Conservation (phyloP, 2,329 filamentous ascomycete species). For the Hypoxylon sp. region DNA sequence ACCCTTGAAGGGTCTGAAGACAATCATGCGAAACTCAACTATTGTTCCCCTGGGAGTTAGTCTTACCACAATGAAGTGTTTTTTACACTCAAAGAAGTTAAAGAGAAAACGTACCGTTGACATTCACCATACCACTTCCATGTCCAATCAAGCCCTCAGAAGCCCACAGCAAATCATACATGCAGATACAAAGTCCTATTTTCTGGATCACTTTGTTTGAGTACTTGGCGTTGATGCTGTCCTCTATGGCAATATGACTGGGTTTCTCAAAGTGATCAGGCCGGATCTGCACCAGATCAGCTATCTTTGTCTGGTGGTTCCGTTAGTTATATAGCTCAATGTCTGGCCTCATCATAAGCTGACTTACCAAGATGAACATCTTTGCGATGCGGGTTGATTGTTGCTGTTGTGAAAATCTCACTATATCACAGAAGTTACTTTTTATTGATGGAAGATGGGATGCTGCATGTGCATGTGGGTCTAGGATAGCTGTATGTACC, state of each 20-base stretch:
- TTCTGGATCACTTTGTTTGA: constrained; percentile 93
- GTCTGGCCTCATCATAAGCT: too few species aligned
- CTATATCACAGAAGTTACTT: background rate
- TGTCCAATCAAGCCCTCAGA: constrained; percentile 96
- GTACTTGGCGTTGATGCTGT: constrained; percentile 98
- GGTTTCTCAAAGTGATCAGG: constrained; percentile 90
- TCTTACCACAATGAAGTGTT: background rate
- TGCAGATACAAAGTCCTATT: constrained; percentile 91
- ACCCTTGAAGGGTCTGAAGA: constrained; percentile 96
- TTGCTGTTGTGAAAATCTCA: constrained; percentile 7
- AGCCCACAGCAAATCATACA: constrained; percentile 90
- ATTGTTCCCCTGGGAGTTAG: constrained; percentile 25
- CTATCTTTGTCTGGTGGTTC: constrained; percentile 82
- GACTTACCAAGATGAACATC: constrained; percentile 68
- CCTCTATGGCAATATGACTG: constrained; percentile 88
- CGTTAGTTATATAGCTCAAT: constrained; percentile 27
- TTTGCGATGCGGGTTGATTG: constrained; percentile 11
- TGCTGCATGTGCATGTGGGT: constrained; percentile 8
- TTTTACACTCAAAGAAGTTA: background rate
- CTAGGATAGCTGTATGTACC: background rate
- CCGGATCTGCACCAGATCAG: constrained; percentile 92
- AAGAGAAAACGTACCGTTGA: constrained; percentile 78
- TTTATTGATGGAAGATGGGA: constrained; percentile 6
- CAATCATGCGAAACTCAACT: constrained; percentile 94
- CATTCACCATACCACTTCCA: constrained; percentile 91